These are phyloP conservation scores for Yamadazyma spencermartinsiae DNA, from an alignment of 1,139 yeast species.

Conservation along the genomic window DNA sequence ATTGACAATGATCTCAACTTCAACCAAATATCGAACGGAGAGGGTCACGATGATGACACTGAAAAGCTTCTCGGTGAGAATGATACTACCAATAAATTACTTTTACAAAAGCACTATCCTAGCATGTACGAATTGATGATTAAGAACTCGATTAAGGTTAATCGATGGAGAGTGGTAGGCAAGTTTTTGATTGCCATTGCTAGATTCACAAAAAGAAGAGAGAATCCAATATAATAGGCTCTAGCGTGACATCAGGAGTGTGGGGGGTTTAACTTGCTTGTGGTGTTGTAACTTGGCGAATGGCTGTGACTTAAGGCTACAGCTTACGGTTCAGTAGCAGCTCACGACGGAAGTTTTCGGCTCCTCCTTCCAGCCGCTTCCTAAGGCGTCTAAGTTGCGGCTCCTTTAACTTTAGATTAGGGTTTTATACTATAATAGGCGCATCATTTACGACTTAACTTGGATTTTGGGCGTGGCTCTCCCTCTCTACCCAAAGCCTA, in stretches of 20 bases:
- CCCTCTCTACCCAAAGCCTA: too few relatives aligned
- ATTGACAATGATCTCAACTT: constrained; percentile 2
- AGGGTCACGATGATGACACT: neutral
- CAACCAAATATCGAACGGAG: neutral
- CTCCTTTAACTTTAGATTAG: too few relatives aligned
- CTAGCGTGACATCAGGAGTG: neutral
- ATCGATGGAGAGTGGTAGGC: constrained; percentile 1
- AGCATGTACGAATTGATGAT: neutral
- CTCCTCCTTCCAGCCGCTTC: too few relatives aligned
- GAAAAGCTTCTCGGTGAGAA: neutral
- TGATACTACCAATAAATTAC: neutral
- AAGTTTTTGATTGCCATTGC: neutral
- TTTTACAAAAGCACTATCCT: constrained; percentile 2
- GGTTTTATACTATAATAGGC: too few relatives aligned
- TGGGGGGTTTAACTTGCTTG: too few relatives aligned
- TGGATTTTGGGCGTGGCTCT: too few relatives aligned
- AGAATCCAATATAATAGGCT: too few relatives aligned
- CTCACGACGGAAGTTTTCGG: too few relatives aligned
- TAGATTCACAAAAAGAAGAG: neutral
- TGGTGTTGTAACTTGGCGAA: too few relatives aligned
- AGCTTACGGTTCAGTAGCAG: too few relatives aligned
- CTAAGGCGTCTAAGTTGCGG: too few relatives aligned
- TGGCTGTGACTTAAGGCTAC: neutral
- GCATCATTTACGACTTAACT: too few relatives aligned
- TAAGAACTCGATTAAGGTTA: neutral